phyloP scores from a whole-genome alignment of 495 filamentous ascomycete genomes.

The Podospora pseudocomata region DNA sequence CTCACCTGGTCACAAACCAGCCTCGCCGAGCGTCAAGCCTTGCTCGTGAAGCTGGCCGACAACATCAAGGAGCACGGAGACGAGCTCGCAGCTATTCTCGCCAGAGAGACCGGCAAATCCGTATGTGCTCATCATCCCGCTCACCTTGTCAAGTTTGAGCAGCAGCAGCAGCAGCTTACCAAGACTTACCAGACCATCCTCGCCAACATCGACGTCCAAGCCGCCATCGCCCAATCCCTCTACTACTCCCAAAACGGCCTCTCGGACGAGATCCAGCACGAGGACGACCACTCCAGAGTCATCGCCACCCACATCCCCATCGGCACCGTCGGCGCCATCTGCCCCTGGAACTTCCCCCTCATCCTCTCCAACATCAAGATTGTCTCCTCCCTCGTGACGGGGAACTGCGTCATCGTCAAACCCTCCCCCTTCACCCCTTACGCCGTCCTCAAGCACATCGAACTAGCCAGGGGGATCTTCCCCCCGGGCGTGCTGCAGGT shows the following conservation, averaged over 20 bases:
- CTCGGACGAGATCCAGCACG: slow-evolving; percentile 48
- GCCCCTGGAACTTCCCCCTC: slow-evolving; percentile 65
- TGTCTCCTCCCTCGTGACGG: slow-evolving; percentile 53
- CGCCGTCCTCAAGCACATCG: slow-evolving; percentile 59
- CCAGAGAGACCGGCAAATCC: slow-evolving; percentile 45
- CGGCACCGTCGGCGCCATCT: slow-evolving; percentile 52
- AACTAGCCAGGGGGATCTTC: slow-evolving; percentile 57
- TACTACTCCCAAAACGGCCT: slow-evolving; percentile 33
- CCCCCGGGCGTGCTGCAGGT: slow-evolving; percentile 66
- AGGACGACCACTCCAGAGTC: slow-evolving; percentile 46
- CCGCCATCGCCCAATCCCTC: slow-evolving; percentile 23
- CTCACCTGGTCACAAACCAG: slow-evolving; percentile 42
- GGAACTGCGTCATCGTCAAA: slow-evolving; percentile 63
- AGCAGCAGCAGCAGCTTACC: not conserved
- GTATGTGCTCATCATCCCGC: not conserved
- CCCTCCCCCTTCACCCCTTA: slow-evolving; percentile 65
- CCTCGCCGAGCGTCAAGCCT: slow-evolving; percentile 48
- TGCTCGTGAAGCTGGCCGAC: slow-evolving; percentile 51
- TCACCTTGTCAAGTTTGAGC: no score
- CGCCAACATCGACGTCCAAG: slow-evolving; percentile 29
- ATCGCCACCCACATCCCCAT: slow-evolving; percentile 51
- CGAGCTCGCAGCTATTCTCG: slow-evolving; percentile 37
- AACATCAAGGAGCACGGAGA: slow-evolving; percentile 33
- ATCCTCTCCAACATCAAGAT: slow-evolving; percentile 55
- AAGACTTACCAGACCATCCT: slow-evolving; percentile 16